These are phyloP conservation scores for Coemansia furcata DNA, from an alignment of 192 early-diverging fungal species.

Conservation along the genomic window DNA sequence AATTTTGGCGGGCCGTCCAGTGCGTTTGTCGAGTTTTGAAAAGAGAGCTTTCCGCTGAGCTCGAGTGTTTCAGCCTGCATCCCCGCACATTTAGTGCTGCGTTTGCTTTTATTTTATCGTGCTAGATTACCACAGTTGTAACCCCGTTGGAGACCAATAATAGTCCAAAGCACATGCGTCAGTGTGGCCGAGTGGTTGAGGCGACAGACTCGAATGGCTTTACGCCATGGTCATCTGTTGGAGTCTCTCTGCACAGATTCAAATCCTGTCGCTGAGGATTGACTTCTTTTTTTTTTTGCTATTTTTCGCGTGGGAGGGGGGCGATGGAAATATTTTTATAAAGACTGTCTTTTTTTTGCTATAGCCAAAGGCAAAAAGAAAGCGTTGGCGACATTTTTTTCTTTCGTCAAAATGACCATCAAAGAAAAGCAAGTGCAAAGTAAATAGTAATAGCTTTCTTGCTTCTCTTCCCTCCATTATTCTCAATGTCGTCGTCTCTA, in stretches of 20 bases:
- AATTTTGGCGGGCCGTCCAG: too few species aligned
- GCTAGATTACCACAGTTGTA: too few species aligned
- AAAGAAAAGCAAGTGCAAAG: too few species aligned
- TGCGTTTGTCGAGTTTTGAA: too few species aligned
- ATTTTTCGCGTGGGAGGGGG: not conserved
- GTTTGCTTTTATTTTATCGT: too few species aligned
- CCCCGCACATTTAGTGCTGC: too few species aligned
- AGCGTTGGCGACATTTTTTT: too few species aligned
- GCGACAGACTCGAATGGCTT: slow-evolving; percentile 58
- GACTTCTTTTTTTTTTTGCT: not conserved
- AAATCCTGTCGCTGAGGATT: slow-evolving; percentile 67
- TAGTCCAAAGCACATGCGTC: slow-evolving; percentile 19
- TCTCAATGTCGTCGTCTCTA: not conserved
- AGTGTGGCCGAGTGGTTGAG: slow-evolving; percentile 67
- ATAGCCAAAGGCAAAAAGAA: too few species aligned
- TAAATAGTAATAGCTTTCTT: not conserved
- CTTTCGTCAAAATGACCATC: too few species aligned
- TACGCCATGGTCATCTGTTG: slow-evolving; percentile 45
- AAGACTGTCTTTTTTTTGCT: not conserved
- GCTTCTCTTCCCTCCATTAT: not conserved
- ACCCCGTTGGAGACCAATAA: too few species aligned
- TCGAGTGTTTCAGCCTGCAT: too few species aligned
- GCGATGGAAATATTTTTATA: not conserved
- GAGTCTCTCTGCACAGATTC: slow-evolving; percentile 63
- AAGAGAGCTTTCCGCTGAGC: too few species aligned